A percentile compares a stretch with the other conserved stretches of the same genome.
Conservation (phyloP, 225 moss, liverwort and hornwort species). For the Marchantia polymorpha region DNA sequence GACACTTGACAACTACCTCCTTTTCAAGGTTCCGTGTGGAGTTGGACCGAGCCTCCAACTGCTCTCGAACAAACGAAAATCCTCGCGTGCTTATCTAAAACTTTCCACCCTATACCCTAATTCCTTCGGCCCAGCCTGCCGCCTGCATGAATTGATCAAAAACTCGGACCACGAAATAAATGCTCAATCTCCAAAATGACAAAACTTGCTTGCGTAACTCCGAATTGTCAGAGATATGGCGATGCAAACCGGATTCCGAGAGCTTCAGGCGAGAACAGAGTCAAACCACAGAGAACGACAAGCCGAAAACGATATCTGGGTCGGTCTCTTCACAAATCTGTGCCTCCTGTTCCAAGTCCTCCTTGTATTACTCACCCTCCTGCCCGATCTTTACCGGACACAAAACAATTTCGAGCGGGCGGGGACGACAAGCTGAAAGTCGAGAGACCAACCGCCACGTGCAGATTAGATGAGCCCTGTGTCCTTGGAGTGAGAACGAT, state of each 20-base stretch:
- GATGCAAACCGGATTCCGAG: too few relatives aligned
- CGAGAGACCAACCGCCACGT: neutral
- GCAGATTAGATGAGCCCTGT: neutral
- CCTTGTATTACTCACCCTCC: neutral
- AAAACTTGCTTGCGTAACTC: neutral
- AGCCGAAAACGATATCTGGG: neutral
- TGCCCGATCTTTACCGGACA: neutral
- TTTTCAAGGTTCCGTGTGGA: neutral
- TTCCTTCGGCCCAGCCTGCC: too few relatives aligned
- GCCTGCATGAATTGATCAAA: neutral
- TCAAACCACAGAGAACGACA: neutral
- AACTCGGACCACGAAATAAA: neutral
- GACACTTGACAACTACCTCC: neutral
- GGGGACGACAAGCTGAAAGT: neutral
- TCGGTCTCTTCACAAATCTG: neutral
- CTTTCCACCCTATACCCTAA: neutral
- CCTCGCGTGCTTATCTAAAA: too few relatives aligned
- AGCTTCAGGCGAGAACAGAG: too few relatives aligned
- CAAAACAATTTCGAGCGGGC: neutral
- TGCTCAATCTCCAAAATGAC: neutral
- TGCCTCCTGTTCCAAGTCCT: too few relatives aligned
- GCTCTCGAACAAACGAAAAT: neutral
- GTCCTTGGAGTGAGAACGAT: neutral
- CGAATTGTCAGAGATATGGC: neutral
- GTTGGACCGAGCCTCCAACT: neutral